phyloP scores from a whole-genome alignment of 2,329 filamentous ascomycete genomes.

The Sphaerulina populicola region DNA sequence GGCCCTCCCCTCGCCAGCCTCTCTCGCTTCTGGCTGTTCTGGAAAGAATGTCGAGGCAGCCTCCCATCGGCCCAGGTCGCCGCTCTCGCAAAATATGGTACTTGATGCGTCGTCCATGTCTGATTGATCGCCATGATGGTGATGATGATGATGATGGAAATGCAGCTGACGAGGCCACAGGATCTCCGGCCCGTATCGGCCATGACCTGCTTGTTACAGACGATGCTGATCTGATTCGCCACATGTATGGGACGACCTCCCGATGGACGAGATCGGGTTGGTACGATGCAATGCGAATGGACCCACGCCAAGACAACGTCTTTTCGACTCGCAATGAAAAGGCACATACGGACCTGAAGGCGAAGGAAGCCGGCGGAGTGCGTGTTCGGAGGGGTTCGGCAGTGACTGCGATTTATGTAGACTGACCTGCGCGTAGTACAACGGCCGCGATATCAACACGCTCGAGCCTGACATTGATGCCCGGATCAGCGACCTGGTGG shows the following conservation, averaged over 20 bases:
- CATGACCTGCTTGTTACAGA: constrained; percentile 45
- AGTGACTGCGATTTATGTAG: constrained; percentile 1
- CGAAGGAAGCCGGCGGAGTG: constrained; percentile 48
- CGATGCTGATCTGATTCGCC: constrained; percentile 42
- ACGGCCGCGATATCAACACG: constrained; percentile 47
- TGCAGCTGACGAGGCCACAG: constrained; percentile 19
- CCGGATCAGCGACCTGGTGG: constrained; percentile 41
- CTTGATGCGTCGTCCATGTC: background rate
- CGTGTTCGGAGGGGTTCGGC: constrained; percentile 13
- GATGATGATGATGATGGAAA: background rate
- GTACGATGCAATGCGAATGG: constrained; percentile 46
- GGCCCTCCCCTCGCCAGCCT: constrained; percentile 23
- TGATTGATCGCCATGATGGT: background rate
- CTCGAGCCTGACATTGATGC: constrained; percentile 46
- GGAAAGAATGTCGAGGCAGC: constrained; percentile 20
- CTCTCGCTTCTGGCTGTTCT: constrained; percentile 26
- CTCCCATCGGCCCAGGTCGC: constrained; percentile 20
- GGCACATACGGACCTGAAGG: constrained; percentile 40
- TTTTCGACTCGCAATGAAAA: constrained; percentile 46
- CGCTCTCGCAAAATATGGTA: constrained; percentile 27
- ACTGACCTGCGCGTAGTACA: constrained; percentile 38
- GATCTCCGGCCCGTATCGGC: constrained; percentile 39
- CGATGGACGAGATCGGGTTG: constrained; percentile 33
- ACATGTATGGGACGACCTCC: constrained; percentile 36
- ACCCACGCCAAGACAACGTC: constrained; percentile 48